Evolutionary conservation across 371 early-diverging fungal genomes (phyloP).

Genomic region (Encephalitozoon romaleae): DNA sequence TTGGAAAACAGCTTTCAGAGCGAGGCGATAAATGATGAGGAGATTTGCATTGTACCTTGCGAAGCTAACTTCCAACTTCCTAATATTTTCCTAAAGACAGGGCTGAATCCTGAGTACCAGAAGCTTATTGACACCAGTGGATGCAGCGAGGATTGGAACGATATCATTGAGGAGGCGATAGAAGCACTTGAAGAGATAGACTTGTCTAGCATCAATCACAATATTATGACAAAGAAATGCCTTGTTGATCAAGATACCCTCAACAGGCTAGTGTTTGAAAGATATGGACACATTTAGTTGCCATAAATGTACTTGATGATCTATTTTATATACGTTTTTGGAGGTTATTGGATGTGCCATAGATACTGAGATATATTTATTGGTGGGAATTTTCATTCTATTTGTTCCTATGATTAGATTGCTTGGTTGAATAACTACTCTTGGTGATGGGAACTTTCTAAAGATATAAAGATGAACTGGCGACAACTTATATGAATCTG

Average conservation of each 20-base stretch:
- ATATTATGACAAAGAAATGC: background rate
- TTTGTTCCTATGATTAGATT: background rate
- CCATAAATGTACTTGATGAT: background rate
- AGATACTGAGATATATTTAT: background rate
- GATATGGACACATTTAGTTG: background rate
- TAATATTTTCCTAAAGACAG: constrained; percentile 49
- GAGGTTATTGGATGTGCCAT: background rate
- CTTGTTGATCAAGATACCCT: background rate
- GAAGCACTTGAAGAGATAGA: constrained; percentile 34
- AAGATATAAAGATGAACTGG: background rate
- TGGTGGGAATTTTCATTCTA: background rate
- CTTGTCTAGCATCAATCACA: background rate
- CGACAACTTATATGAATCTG: constrained; percentile 11
- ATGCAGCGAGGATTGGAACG: constrained; percentile 29
- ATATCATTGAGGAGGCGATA: constrained; percentile 23
- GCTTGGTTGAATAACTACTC: background rate
- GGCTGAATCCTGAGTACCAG: constrained; percentile 30
- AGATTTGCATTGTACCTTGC: constrained; percentile 41
- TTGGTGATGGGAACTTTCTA: background rate
- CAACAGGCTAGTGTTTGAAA: background rate
- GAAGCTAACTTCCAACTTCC: constrained; percentile 57
- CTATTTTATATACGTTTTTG: background rate
- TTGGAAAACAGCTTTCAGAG: background rate
- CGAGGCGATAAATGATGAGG: background rate
- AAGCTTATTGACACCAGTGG: background rate